Percentiles rank a stretch among this genome's conserved stretches.
These are phyloP conservation scores for Phytophthora pinifolia DNA, from an alignment of 352 stramenopile genomes.

Conservation along the genomic window DNA sequence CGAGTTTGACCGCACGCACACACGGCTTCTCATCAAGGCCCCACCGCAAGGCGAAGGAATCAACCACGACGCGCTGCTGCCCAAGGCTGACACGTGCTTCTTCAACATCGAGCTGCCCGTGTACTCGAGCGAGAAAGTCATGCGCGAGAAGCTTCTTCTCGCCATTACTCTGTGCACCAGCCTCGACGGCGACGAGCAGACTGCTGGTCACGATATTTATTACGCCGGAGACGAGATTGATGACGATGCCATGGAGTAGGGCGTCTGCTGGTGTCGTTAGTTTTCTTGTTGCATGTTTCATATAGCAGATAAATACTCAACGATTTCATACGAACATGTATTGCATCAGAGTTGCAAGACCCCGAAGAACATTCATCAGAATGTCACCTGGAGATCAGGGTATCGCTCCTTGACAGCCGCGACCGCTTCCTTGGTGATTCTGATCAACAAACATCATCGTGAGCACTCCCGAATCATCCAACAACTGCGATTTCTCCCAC, in stretches of 20 bases:
- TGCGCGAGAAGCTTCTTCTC: constrained; percentile 67
- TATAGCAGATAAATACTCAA: not conserved
- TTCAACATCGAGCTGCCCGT: constrained; percentile 85
- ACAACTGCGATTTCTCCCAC: not conserved
- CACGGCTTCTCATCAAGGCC: constrained; percentile 71
- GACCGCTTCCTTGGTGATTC: constrained; percentile 83
- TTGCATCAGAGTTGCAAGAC: not conserved
- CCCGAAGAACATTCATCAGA: constrained; percentile 14
- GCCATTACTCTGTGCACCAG: constrained; percentile 84
- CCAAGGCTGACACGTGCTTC: constrained; percentile 85
- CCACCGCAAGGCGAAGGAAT: constrained; percentile 32
- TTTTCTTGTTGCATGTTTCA: constrained; percentile 13
- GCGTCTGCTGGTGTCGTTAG: not conserved
- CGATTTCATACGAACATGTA: constrained; percentile 5
- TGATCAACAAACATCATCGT: constrained; percentile 20
- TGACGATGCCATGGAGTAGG: constrained; percentile 57
- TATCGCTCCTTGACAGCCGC: constrained; percentile 75
- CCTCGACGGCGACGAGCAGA: constrained; percentile 78
- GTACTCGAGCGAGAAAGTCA: constrained; percentile 70
- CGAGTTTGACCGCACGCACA: constrained; percentile 80
- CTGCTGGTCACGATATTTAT: constrained; percentile 63
- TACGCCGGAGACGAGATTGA: constrained; percentile 63
- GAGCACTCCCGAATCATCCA: constrained; percentile 1
- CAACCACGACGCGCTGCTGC: constrained; percentile 58
- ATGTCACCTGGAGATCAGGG: constrained; percentile 40